Percentiles rank a stretch among this genome's conserved stretches.
phyloP scores from a whole-genome alignment of 31 red algal genomes.

The Porphyra umbilicalis region DNA sequence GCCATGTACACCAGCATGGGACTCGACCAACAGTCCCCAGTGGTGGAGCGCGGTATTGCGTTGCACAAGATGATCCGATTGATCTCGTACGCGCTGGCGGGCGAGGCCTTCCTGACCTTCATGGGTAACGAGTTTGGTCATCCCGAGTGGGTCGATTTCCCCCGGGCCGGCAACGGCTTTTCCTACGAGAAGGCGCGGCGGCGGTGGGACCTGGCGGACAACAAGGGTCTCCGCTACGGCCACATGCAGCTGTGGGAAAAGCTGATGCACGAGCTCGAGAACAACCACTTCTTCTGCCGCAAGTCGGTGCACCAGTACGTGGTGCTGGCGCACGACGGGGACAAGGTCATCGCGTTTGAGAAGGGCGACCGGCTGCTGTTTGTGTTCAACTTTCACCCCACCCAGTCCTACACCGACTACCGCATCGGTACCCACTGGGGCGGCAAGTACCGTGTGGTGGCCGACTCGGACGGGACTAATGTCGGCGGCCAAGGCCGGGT shows the following conservation, averaged over 20 bases:
- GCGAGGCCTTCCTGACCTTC: slow-evolving; percentile 97
- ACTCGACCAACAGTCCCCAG: slow-evolving; percentile 20
- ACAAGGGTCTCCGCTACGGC: slow-evolving; percentile 62
- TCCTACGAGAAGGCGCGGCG: slow-evolving; percentile 95
- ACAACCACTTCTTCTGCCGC: slow-evolving; percentile 58
- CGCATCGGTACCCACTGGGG: slow-evolving; percentile 78
- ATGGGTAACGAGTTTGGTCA: slow-evolving; percentile 99
- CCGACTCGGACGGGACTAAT: slow-evolving; percentile 69
- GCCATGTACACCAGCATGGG: slow-evolving; percentile 94
- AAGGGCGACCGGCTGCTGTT: slow-evolving; percentile 84
- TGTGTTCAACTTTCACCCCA: slow-evolving; percentile 97
- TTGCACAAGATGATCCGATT: slow-evolving; percentile 99
- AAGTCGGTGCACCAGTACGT: slow-evolving; percentile 76
- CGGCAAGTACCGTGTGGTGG: slow-evolving; percentile 75
- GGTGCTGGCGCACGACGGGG: slow-evolving; percentile 51
- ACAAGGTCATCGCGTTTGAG: slow-evolving; percentile 85
- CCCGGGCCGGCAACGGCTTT: slow-evolving; percentile 91
- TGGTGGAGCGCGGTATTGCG: slow-evolving; percentile 84
- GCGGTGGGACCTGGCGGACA: slow-evolving; percentile 83
- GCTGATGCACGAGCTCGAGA: slow-evolving; percentile 57
- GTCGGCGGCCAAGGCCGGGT: slow-evolving; percentile 83
- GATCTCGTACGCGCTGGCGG: slow-evolving; percentile 74
- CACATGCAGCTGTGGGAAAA: slow-evolving; percentile 73
- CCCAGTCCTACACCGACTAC: slow-evolving; percentile 77
- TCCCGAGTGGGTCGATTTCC: slow-evolving; percentile 99